Percentiles rank a stretch among this genome's conserved stretches.
Evolutionary conservation across 495 filamentous ascomycete genomes (phyloP).

Genomic region (Neurospora sp.): DNA sequence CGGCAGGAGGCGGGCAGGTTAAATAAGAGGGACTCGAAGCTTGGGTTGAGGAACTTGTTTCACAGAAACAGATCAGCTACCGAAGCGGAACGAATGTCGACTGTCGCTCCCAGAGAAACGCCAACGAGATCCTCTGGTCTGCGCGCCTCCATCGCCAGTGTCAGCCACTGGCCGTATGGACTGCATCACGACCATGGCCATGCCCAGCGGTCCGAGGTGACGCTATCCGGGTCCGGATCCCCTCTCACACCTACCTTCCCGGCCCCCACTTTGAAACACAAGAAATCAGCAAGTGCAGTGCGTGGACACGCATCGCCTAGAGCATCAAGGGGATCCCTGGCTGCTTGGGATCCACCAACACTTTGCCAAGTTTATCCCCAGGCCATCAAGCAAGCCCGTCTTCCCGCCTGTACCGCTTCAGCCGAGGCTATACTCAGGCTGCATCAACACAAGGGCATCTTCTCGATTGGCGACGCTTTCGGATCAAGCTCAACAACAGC

Average conservation of each 20-base stretch:
- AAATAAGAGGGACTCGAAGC: constrained; percentile 35
- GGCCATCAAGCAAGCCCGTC: constrained; percentile 47
- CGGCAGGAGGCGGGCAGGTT: constrained; percentile 20
- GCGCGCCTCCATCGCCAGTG: constrained; percentile 33
- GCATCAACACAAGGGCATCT: constrained; percentile 38
- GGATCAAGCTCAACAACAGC: constrained; percentile 18
- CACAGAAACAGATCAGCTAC: constrained; percentile 23
- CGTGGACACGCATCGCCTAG: constrained; percentile 13
- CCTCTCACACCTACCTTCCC: constrained; percentile 1
- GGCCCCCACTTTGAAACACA: constrained; percentile 24
- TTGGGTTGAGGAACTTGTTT: constrained; percentile 42
- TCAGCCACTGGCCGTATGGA: constrained; percentile 32
- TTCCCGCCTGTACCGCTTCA: constrained; percentile 42
- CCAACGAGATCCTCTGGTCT: constrained; percentile 23
- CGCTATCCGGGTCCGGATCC: constrained; percentile 15
- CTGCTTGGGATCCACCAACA: constrained; percentile 66
- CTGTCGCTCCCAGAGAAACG: constrained; percentile 10
- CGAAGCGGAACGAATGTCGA: constrained; percentile 12
- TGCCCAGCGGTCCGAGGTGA: constrained; percentile 29
- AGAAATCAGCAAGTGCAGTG: constrained; percentile 24
- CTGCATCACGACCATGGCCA: constrained; percentile 11
- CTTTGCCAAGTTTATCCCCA: constrained; percentile 90
- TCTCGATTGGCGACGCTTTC: constrained; percentile 34
- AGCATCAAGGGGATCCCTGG: constrained; percentile 14
- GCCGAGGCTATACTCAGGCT: constrained; percentile 55